Evolutionary conservation across 768 basidiomycete species (phyloP).

Genomic region (Calocera cornea): DNA sequence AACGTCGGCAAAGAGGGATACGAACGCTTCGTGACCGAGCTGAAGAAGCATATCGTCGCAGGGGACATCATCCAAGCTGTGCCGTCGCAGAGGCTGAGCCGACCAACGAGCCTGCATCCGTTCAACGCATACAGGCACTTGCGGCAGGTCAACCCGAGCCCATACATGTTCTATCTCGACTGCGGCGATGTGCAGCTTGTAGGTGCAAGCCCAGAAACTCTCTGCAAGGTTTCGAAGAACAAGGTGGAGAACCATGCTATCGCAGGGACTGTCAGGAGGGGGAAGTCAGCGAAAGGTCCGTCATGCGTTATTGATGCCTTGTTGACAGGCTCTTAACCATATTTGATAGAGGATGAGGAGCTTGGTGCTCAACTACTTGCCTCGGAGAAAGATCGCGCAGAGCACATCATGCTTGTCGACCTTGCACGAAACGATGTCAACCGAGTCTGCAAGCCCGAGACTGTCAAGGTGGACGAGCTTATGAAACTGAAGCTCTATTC

Average conservation of each 20-base stretch:
- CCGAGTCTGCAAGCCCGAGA: slow-evolving; percentile 85
- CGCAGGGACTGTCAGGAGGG: slow-evolving; percentile 84
- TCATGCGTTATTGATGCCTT: slow-evolving; percentile 4
- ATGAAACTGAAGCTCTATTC: slow-evolving; percentile 93
- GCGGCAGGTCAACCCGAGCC: slow-evolving; percentile 89
- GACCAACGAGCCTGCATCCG: slow-evolving; percentile 79
- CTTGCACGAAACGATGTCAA: slow-evolving; percentile 97
- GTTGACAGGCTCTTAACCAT: not conserved
- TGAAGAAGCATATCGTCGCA: slow-evolving; percentile 88
- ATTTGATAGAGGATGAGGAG: slow-evolving; percentile 64
- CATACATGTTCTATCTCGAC: slow-evolving; percentile 98
- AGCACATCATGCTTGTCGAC: slow-evolving; percentile 98
- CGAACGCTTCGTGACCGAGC: slow-evolving; percentile 72
- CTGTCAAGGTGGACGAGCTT: slow-evolving; percentile 89
- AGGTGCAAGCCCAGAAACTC: slow-evolving; percentile 95
- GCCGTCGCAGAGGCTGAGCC: slow-evolving; percentile 78
- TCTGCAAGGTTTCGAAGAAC: slow-evolving; percentile 87
- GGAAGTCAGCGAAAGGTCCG: slow-evolving; percentile 72
- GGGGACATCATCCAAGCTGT: slow-evolving; percentile 99
- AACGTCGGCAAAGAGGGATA: slow-evolving; percentile 93
- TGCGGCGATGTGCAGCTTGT: slow-evolving; percentile 88
- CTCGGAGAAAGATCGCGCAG: slow-evolving; percentile 91
- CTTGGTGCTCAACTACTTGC: slow-evolving; percentile 59
- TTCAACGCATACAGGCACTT: slow-evolving; percentile 95
- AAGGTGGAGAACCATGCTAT: slow-evolving; percentile 96